Evolutionary conservation across 2,329 filamentous ascomycete genomes (phyloP), one percentile per base, ranked within the genome.

Genomic region (Phoma herbarum): DNA sequence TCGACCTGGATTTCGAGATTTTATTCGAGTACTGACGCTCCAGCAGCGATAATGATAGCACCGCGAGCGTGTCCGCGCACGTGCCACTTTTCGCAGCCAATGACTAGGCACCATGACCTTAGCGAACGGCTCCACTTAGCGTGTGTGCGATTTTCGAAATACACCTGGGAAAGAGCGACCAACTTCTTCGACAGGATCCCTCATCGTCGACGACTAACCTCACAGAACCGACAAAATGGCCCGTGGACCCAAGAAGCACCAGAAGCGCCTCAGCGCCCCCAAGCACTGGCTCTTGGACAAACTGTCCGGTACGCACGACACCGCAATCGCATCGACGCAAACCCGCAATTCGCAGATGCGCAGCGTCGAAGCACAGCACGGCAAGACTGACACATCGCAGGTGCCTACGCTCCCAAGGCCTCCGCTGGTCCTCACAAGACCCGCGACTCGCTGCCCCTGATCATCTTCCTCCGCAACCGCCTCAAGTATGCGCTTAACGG

Each of bases 231-330:
- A 74, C 74, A 88, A 79, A 75, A 89, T 89, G 86, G 85, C 84
- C 79, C 84, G 86, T 80, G 86, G 86, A 86, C 86, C 84, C 84
- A 96, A 95, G 89, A 97, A 97, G 91, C 95, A 99, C 86, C 94
- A 98, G 85, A 98, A 99, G 93, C 93, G 95, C 88, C 88, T 98
- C 81, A 95, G 91, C 85, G 95, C 95, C 82, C 95, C 95, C 81
- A 96, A 91, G 82, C 95, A 98, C 90, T 99, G 95, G 95, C 92
- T 99, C 81, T 88, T 99, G 83, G 95, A 99, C 92, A 99, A 99
- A 85, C 88, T 99, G 81, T 97, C 93, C 83, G 95, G 95, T 76
- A 72, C 50, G 71, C 60, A 48, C 42, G 59, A 57, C 52, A 44
- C 87, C 77, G 85, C 88, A 69, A 88, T n/a, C n/a, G 47, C 65